Evolutionary conservation across 2,329 filamentous ascomycete genomes (phyloP), one percentile per base, ranked within the genome.

Genomic region (Neonectria coccinea): DNA sequence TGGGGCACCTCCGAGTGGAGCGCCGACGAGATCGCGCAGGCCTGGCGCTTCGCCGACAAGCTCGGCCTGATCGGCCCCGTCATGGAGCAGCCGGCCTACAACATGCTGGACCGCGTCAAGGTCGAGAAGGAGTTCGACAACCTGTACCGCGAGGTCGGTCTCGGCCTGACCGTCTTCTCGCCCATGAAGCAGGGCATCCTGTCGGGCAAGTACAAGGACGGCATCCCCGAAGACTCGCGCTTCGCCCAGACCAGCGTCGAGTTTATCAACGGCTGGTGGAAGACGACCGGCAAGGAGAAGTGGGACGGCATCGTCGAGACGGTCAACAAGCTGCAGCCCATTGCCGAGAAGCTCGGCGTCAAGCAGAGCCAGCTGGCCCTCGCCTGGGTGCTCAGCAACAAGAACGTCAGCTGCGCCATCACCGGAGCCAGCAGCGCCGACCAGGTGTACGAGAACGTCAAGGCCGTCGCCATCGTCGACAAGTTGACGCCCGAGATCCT

Each of bases 1-100:
- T 91, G 89, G 89, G 89, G 89, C 45, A 91, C 89, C 0, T 90
- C 87, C 0, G 88, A 91, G 76, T 91, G 89, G 89, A 84, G 82
- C 65, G 87, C 89, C 47, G 84, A 86, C 63, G 88, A 91, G 79
- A 91, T 91, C 73, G 84, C 85, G 6, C 83, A 87, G 62, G 89
- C 89, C 0, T 88, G 86, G 81, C 81, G 86, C 14, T 82, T 87
- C 65, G 87, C 89, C 36, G 87, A 90, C 69, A 83, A 82, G 67
- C 82, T 91, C 9, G 82, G 84, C 14, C 80, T 91, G 44, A 84
- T 91, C 65, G 88, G 87, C 8, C 89, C 89, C 3, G 71, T 90
- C 33, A 86, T 90, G 78, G 89, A 91, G 77, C 89, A 92, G 79
- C 89, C 89, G 1, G 81, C 85, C 55, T 91, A 91, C 79, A 91